Base-by-base conservation (phyloP, 371 early-diverging fungal genomes). In the Circinella umbellata region DNA sequence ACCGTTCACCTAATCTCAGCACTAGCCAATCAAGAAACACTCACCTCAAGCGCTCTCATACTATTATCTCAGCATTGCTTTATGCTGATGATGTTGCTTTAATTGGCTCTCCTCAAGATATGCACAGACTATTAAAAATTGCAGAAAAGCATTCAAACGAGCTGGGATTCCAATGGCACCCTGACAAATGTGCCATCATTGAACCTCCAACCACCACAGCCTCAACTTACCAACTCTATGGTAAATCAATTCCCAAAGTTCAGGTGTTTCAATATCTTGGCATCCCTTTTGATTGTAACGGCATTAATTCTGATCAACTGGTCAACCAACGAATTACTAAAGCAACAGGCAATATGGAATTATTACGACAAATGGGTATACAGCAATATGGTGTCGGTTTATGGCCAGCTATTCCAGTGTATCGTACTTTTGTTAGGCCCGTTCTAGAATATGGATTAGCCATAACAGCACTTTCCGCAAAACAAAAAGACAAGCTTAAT, bases 361-460 rank as follows among this genome's bases (percentile, higher is more conserved):
- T 64, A 13, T 61, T 69, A 15, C 47, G 54, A 4, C 47, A 18
- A 37, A 57, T 69, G 11, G 65, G 70, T 1, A 11, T 69, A 3
- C 38, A 48, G 27, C 42, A 11, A 1, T 47, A 42, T 27, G 69
- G 64, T 3, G 20, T 69, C 64, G 5, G 38, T 2, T 9, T 69
- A 69, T 34, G 69, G 63, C 36, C 35, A 34, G 63, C 69, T 3
- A n/a, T 37, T 4, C 69, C 59, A 4, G 48, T 47, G 6, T 69
- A 69, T 15, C 57, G 55, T 4, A 60, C 60, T 11, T 69, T 69
- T n/a, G n/a, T n/a, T n/a, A n/a, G n/a, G n/a, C n/a, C n/a, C n/a
- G n/a, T n/a, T n/a, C n/a, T n/a, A n/a, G n/a, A n/a, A n/a, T n/a
- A n/a, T n/a, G n/a, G n/a, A n/a, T n/a, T n/a, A n/a, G n/a, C n/a